These are phyloP conservation scores for fission yeast (Schizosaccharomyces pombe) DNA, from an alignment of 805 yeast genomes.

Conservation along the genomic window DNA sequence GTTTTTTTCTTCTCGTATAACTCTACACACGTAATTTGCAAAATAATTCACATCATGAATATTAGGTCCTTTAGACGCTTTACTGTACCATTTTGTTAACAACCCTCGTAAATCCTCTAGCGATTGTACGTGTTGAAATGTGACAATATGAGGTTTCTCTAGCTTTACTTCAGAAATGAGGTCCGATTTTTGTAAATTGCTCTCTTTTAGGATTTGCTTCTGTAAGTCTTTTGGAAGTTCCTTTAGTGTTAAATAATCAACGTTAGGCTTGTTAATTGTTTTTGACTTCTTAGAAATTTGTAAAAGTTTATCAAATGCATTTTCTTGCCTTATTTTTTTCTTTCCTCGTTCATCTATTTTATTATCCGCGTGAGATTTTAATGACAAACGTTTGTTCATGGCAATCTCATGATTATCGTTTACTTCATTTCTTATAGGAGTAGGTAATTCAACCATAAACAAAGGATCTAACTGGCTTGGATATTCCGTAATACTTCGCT, in stretches of 20 bases:
- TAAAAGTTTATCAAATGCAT: background rate
- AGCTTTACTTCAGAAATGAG: background rate
- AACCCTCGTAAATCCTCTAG: background rate
- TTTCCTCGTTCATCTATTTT: background rate
- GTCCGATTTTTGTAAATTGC: background rate
- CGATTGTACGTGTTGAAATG: background rate
- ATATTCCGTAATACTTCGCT: background rate
- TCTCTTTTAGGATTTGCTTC: background rate
- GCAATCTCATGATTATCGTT: slow-evolving; percentile 8
- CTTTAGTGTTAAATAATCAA: background rate
- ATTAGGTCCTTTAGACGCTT: background rate
- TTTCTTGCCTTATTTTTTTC: background rate
- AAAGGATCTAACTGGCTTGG: slow-evolving; percentile 8
- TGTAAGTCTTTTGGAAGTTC: background rate
- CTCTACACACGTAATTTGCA: background rate
- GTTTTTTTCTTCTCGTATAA: background rate
- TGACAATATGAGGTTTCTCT: background rate
- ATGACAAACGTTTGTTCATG: slow-evolving; percentile 7
- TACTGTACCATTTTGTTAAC: background rate
- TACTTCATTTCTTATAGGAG: slow-evolving; percentile 16
- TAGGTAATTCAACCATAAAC: slow-evolving; percentile 15
- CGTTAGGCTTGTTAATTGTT: background rate
- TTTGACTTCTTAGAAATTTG: background rate
- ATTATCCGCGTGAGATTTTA: background rate
- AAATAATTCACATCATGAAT: background rate